These are phyloP conservation scores for Botrytis fragariae DNA, from an alignment of 2,329 filamentous ascomycete species.

Conservation along the genomic window DNA sequence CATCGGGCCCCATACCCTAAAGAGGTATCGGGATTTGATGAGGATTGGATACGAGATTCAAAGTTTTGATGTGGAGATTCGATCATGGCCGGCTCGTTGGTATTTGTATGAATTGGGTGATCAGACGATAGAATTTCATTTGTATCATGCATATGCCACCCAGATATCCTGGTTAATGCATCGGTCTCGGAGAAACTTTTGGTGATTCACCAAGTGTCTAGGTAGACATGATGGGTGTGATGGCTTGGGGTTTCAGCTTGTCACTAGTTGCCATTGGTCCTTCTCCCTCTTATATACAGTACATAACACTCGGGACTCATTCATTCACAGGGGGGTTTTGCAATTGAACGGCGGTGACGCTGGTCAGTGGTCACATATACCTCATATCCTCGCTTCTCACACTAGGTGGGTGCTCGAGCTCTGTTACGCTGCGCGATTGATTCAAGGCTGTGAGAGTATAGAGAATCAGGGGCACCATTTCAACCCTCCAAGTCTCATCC, in stretches of 20 bases:
- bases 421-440: not conserved
- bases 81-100: not conserved
- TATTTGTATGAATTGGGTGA: not conserved
- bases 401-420: not conserved
- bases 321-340: not conserved
- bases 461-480: not conserved
- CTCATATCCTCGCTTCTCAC: not conserved
- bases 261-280: not conserved
- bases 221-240: not conserved
- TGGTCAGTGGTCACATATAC: not conserved
- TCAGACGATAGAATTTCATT: not conserved
- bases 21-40: not conserved
- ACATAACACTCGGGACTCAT: not conserved
- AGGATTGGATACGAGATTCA: conserved; percentile 2
- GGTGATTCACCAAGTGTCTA: not conserved
- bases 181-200: not conserved
- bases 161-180: not conserved
- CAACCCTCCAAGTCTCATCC: not conserved
- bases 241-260: not conserved
- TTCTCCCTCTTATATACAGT: not conserved
- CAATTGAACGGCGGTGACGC: not conserved
- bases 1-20: not conserved
- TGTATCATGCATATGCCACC: not conserved
- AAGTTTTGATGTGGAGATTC: not conserved
- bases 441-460: not conserved